Percentiles rank a stretch among this genome's conserved stretches.
These are phyloP conservation scores for Elsinoe perseae DNA, from an alignment of 2,329 filamentous ascomycete species.

Conservation along the genomic window DNA sequence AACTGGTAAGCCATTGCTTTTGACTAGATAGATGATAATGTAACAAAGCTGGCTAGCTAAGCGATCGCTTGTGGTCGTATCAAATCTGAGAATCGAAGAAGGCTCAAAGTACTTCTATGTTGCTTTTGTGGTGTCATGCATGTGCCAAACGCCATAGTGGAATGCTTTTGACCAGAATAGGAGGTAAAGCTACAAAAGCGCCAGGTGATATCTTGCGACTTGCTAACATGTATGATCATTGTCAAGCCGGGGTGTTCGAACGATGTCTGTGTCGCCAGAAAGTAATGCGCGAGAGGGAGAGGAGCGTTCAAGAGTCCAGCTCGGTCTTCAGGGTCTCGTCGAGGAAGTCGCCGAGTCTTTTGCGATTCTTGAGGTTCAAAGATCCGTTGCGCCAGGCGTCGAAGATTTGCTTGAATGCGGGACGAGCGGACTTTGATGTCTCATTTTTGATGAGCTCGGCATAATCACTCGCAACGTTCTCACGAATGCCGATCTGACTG, in stretches of 20 bases:
- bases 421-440: conserved; percentile 32
- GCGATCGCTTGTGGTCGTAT: not conserved
- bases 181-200: not conserved
- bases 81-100: not conserved
- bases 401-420: conserved; percentile 46
- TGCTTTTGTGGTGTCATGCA: not conserved
- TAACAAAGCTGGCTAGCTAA: not conserved
- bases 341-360: conserved; percentile 47
- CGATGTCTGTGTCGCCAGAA: not conserved
- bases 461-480: conserved; percentile 48
- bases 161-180: not conserved
- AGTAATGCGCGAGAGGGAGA: not conserved
- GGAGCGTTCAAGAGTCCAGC: conserved; percentile 35
- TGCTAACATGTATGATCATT: not conserved
- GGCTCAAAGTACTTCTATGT: not conserved
- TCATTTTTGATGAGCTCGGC: conserved; percentile 48
- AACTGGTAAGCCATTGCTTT: not conserved
- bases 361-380: conserved; percentile 49
- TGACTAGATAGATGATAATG: not conserved
- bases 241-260: not conserved
- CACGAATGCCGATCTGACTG: conserved; percentile 44
- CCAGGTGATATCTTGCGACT: not conserved
- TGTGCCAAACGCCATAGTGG: not conserved
- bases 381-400: conserved; percentile 48
- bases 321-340: conserved; percentile 45